Evolutionary conservation across 345 rosid species (phyloP), one percentile per base, ranked within the genome.

Genomic region (Linum lewisii): DNA sequence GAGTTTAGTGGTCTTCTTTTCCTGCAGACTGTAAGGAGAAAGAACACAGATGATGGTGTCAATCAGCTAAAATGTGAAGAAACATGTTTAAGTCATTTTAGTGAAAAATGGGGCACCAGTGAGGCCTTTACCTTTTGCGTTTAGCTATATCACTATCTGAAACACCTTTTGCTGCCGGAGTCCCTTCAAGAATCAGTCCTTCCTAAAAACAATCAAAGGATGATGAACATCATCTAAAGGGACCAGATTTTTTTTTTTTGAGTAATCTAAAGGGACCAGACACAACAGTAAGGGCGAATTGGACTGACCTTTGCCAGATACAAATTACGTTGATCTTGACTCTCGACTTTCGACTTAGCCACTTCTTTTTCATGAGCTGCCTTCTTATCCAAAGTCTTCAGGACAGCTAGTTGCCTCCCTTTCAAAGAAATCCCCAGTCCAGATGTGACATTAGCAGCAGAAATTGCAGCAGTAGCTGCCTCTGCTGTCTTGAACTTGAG

Each of bases 141-240:
- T 77, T 84, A 63, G 74, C 79, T 86, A 87, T 79, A 75, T 87
- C 99, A 63, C 76, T 77, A 20, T 79, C 77, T 54, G 97, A 93
- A 70, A 93, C 89, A 73, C 87, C 97, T 76, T 78, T 73, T 63
- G 97, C 83, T 72, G 99, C 95, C 57, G 86, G 83, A 64, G 95
- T 82, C 55, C 91, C 97, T 63, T 93, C 95, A 37, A 83, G 73
- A 58, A 92, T 82, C 73, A 79, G 73, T 52, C 97, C 98, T 79
- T 92, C 98, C 98, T 92, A 75, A 64, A 64, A 54, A 56, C 26
- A 7, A 44, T 49, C 36, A n/a, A 52, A 21, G 34, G 50, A 52
- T 18, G 34, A 29, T 29, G 34, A 9, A 49, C n/a, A n/a, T n/a
- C 8, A 51, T 1, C 49, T 4, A 25, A 22, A 24, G 13, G 32